Conservation (phyloP, 805 yeast genomes). For the Saccharomycopsis sp. region DNA sequence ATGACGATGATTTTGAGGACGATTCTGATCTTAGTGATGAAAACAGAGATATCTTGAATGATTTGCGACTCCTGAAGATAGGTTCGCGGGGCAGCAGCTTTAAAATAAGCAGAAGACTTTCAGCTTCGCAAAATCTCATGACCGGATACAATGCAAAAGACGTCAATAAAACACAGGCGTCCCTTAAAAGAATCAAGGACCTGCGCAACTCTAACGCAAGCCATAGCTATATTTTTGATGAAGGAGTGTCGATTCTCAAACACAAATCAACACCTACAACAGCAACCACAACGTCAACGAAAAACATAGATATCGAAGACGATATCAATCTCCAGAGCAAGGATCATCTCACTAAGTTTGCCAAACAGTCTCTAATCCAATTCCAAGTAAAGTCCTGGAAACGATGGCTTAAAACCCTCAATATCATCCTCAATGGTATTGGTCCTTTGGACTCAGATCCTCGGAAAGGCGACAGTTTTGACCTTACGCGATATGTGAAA, state of each 20-base stretch:
- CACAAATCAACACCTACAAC: background rate
- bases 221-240: background rate
- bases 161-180: conserved; percentile 8
- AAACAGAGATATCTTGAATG: conserved; percentile 5
- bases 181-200: conserved; percentile 7
- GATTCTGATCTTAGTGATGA: conserved; percentile 18
- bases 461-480: conserved; percentile 64
- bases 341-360: conserved; percentile 4
- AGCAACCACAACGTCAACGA: background rate
- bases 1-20: background rate
- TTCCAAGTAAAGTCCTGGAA: conserved; percentile 11
- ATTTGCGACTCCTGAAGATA: background rate
- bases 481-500: conserved; percentile 80
- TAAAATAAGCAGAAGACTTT: background rate
- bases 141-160: conserved; percentile 9
- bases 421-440: conserved; percentile 46
- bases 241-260: background rate
- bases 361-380: conserved; percentile 13
- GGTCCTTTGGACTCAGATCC: conserved; percentile 57
- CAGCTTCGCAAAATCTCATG: conserved; percentile 28
- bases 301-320: background rate
- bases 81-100: background rate
- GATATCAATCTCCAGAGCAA: background rate
- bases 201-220: background rate
- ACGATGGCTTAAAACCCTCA: conserved; percentile 55